Conservation (phyloP, 768 basidiomycete genomes). For the Chiua virens region DNA sequence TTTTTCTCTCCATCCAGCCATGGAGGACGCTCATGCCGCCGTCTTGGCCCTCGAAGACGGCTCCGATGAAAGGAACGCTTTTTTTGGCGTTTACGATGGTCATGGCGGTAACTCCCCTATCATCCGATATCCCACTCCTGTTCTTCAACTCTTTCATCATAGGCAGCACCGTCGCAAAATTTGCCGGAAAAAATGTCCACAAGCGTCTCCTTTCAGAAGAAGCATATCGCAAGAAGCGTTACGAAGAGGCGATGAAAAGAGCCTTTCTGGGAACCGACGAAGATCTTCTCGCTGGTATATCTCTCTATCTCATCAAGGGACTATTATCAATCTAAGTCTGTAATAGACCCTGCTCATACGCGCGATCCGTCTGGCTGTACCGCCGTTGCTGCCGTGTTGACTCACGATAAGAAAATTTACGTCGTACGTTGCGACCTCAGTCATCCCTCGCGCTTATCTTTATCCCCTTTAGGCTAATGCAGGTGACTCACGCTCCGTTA, state of each 20-base stretch:
- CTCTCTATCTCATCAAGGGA: constrained; percentile 1
- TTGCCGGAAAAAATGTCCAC: constrained; percentile 83
- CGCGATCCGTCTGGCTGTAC: constrained; percentile 97
- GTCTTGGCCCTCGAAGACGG: constrained; percentile 66
- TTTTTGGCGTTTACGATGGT: constrained; percentile 98
- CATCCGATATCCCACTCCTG: background rate
- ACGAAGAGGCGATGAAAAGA: constrained; percentile 75
- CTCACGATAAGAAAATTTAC: constrained; percentile 73
- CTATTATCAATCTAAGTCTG: constrained; percentile 2
- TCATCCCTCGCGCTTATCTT: background rate
- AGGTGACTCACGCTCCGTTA: constrained; percentile 91
- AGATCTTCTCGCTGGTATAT: constrained; percentile 81
- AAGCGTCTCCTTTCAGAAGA: constrained; percentile 73
- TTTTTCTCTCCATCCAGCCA: constrained; percentile 51
- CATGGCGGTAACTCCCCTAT: constrained; percentile 74
- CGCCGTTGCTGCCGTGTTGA: constrained; percentile 85
- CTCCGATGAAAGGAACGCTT: constrained; percentile 55
- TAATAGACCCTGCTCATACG: constrained; percentile 76
- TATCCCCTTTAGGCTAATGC: constrained; percentile 80
- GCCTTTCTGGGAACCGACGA: constrained; percentile 95
- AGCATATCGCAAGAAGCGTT: constrained; percentile 67
- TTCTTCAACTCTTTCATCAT: background rate
- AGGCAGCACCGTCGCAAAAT: constrained; percentile 86
- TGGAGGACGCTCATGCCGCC: constrained; percentile 94
- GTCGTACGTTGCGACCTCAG: constrained; percentile 53